Evolutionary conservation across 352 stramenopile genomes (phyloP), one percentile per base, ranked within the genome.

Genomic region (Phytophthora pini): DNA sequence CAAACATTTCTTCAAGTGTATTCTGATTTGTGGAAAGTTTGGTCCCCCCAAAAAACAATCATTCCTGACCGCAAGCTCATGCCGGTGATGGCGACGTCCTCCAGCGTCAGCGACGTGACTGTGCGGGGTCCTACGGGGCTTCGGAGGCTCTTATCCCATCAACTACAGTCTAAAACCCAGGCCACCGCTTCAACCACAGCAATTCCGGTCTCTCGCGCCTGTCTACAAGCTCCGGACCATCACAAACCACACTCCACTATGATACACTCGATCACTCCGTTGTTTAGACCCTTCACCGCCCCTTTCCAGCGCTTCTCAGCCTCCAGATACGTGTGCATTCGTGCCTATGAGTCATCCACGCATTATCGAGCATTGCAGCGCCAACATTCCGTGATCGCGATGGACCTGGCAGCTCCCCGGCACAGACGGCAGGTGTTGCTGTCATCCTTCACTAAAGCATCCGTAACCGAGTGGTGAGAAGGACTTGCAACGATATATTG

Each of bases 391-490:
- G 59, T 69, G 38, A 55, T 79, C 46, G 65, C 76, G 60, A 56
- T 63, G n/a, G 73, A 78, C 11, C 52, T 79, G 26, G 48, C 15
- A 5, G 38, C 60, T 17, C 62, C 73, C 24, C 24, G 51, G 24
- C 54, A 56, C 29, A 70, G 75, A 26, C 49, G 47, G 3, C 67
- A 75, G 27, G 73, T 82, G 9, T 49, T 80, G 48, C 76, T 84
- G 51, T 77, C 76, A 17, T 79, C 51, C 31, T 66, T 82, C 34
- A 49, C 56, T 17, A 84, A 84, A 39, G 58, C 70, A 4, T 54
- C 66, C 11, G 72, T 80, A 26, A 80, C 73, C 5, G 58, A 78
- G 49, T 72, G 73, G 75, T 84, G 32, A 55, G 5, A 24, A 12
- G n/a, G n/a, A 4, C 44, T 43, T 68, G 22, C 49, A 64, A 40